Evolutionary conservation across 2,329 filamentous ascomycete species (phyloP).

Genomic region (Venturia pyrina): DNA sequence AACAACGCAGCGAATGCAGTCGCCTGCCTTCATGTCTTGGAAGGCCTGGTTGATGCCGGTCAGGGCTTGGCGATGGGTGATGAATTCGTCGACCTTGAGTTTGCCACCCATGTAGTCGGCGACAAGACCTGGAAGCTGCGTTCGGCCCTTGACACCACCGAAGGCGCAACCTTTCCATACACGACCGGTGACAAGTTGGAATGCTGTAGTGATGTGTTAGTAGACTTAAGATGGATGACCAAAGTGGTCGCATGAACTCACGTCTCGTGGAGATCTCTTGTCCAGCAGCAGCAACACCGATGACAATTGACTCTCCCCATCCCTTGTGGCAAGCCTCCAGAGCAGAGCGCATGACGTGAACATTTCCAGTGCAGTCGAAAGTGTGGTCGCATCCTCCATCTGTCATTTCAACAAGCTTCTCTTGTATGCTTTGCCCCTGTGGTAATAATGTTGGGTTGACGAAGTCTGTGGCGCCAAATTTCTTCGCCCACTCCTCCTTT

Average conservation of each 20-base stretch:
- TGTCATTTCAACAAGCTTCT: constrained; percentile 93
- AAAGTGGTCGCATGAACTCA: constrained; percentile 42
- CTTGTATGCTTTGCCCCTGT: constrained; percentile 67
- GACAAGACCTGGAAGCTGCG: constrained; percentile 79
- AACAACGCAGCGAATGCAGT: constrained; percentile 94
- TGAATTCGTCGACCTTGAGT: constrained; percentile 98
- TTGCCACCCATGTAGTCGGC: constrained; percentile 79
- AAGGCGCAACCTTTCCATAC: constrained; percentile 98
- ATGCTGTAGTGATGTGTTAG: constrained; percentile 47
- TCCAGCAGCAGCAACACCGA: constrained; percentile 90
- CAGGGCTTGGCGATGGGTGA: constrained; percentile 85
- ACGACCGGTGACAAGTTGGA: constrained; percentile 96
- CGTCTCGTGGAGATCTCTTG: constrained; percentile 91
- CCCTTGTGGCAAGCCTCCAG: constrained; percentile 99
- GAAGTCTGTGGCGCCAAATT: constrained; percentile 95
- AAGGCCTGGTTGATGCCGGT: constrained; percentile 82
- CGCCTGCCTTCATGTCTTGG: constrained; percentile 86
- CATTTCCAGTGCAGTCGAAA: constrained; percentile 97
- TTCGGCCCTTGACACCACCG: constrained; percentile 94
- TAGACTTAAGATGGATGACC: background rate
- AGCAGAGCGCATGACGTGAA: constrained; percentile 88
- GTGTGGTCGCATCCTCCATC: constrained; percentile 98
- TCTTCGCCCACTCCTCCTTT: constrained; percentile 86
- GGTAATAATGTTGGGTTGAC: constrained; percentile 70
- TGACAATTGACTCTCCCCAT: constrained; percentile 96